phyloP scores from a whole-genome alignment of 1,139 yeast species.

The Scheffersomyces titani region DNA sequence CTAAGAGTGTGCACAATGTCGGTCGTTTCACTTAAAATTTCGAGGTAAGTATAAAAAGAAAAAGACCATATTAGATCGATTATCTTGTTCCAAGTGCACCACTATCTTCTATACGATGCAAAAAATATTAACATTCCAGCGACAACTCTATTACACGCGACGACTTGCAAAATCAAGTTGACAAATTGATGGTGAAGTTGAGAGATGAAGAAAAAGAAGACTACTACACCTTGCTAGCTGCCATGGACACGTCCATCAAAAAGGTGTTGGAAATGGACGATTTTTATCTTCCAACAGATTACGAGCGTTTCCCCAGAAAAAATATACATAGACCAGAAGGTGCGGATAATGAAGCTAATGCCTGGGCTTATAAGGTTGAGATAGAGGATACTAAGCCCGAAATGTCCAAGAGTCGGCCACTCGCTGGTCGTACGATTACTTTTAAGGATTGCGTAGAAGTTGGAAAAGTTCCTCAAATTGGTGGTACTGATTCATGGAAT shows the following conservation, averaged over 20 bases:
- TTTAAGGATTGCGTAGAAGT: slow-evolving; percentile 34
- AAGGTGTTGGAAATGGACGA: slow-evolving; percentile 27
- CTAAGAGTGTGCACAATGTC: slow-evolving; percentile 23
- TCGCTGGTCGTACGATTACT: slow-evolving; percentile 29
- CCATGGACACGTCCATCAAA: slow-evolving; percentile 31
- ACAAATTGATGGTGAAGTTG: slow-evolving; percentile 24
- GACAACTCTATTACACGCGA: slow-evolving; percentile 25
- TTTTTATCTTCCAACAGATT: slow-evolving; percentile 23
- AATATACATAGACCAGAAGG: slow-evolving; percentile 20
- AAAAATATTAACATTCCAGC: slow-evolving; percentile 11
- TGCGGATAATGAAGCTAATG: slow-evolving; percentile 27
- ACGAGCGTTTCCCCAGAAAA: slow-evolving; percentile 31
- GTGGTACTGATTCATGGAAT: slow-evolving; percentile 32
- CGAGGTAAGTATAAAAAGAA: background rate
- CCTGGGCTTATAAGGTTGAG: slow-evolving; percentile 37
- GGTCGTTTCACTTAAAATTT: slow-evolving; percentile 25
- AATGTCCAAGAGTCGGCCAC: slow-evolving; percentile 15
- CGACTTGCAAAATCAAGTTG: slow-evolving; percentile 25
- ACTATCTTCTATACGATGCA: background rate
- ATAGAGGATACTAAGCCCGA: slow-evolving; percentile 28
- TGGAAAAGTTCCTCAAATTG: slow-evolving; percentile 32
- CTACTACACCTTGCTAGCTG: slow-evolving; percentile 26
- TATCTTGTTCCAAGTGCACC: too few relatives aligned
- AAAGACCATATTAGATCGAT: background rate
- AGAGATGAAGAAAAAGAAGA: slow-evolving; percentile 27